phyloP scores from a whole-genome alignment of 257 asterid species.

The Ophiorrhiza pumila region DNA sequence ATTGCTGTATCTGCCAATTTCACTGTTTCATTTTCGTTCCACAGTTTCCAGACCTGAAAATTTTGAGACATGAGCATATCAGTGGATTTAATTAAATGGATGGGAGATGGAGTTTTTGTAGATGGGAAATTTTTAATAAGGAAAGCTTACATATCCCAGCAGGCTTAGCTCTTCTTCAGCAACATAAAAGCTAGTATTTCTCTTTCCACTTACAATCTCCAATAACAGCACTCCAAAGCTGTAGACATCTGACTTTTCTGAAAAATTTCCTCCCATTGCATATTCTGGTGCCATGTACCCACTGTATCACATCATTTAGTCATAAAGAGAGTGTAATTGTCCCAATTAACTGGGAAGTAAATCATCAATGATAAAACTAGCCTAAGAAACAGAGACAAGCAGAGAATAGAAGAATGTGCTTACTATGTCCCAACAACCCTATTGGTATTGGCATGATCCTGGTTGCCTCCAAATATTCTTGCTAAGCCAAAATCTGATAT shows the following conservation, averaged over 20 bases:
- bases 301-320: conserved; percentile 30
- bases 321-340: neutral
- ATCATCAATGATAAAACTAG: neutral
- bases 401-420: neutral
- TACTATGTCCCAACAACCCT: conserved; percentile 38
- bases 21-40: conserved; percentile 37
- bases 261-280: conserved; percentile 58
- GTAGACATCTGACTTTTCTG: conserved; percentile 64
- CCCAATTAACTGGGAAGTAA: neutral
- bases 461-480: conserved; percentile 42
- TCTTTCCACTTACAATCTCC: conserved; percentile 57
- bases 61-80: neutral
- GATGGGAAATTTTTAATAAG: neutral
- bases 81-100: neutral
- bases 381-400: neutral
- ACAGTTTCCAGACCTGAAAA: conserved; percentile 50
- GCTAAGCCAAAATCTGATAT: conserved; percentile 63
- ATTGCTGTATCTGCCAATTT: conserved; percentile 38
- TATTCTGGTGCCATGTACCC: conserved; percentile 86
- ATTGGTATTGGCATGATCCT: conserved; percentile 54
- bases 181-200: conserved; percentile 33
- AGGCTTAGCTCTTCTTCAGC: conserved; percentile 43
- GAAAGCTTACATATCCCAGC: conserved; percentile 46
- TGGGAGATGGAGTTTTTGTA: too few relatives aligned
- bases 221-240: conserved; percentile 61